Evolutionary conservation across 2,329 filamentous ascomycete genomes (phyloP), one percentile per base, ranked within the genome.

Genomic region (Rhynchosporium graminicola): DNA sequence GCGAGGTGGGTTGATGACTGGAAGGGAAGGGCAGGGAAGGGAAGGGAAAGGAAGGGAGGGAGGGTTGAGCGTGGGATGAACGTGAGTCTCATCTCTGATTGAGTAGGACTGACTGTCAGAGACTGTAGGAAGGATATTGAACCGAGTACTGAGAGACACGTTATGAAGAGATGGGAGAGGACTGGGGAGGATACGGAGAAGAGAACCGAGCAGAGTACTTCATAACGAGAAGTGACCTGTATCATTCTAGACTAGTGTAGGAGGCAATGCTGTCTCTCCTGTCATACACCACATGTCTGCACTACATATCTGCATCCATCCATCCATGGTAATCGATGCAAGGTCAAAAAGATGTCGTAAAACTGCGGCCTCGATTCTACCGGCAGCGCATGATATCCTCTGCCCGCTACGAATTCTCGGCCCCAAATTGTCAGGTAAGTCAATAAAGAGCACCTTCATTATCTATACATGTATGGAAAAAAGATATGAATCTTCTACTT

Each of bases 351-450:
- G 20, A 31, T 36, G 28, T 36, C 9, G 33, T 36, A 28, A 50
- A 50, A 59, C 31, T 64, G 65, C 58, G 65, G 65, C 48, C 66
- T 62, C 67, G 67, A 65, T 46, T 69, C 66, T 69, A 67, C 67
- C 67, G 66, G 63, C 63, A 61, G 64, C 66, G 7, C 52, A 33
- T 13, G 26, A 50, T 13, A 33, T 59, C 58, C 42, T 38, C 51
- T 57, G 51, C 42, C 36, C 28, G 31, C 28, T 51, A 6, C 12
- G 13, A 7, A 20, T 33, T 46, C 42, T 29, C n/a, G n/a, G 8
- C n/a, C n/a, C 12, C n/a, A 40, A 42, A 46, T 36, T 50, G 43
- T 56, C 26, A 57, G 54, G n/a, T 45, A 20, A 47, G 55, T 57
- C 47, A 54, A 54, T 52, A 12, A 46, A 57, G 43, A 62, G 62